Conservation (phyloP, 2,329 filamentous ascomycete species). For the Claviceps fusiformis region DNA sequence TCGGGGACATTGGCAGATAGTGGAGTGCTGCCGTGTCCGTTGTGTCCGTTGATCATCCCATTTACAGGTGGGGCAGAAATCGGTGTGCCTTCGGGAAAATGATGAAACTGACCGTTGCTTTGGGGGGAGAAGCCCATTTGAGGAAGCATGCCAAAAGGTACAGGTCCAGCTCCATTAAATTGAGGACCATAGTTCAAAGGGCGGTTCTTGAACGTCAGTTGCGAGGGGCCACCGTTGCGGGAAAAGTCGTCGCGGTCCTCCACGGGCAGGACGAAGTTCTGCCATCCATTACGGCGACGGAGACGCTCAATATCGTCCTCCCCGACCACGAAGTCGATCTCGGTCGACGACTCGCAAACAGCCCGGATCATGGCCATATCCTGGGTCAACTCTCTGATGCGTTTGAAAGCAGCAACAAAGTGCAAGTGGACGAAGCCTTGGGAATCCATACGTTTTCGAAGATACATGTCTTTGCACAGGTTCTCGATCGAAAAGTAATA, state of each 20-base stretch:
- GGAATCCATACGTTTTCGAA: slow-evolving; percentile 86
- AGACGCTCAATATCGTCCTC: slow-evolving; percentile 69
- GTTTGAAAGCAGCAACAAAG: slow-evolving; percentile 75
- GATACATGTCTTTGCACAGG: slow-evolving; percentile 79
- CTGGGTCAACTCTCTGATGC: slow-evolving; percentile 36
- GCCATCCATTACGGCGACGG: slow-evolving; percentile 62
- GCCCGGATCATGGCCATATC: slow-evolving; percentile 61
- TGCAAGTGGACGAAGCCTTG: slow-evolving; percentile 78
- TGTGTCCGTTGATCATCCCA: slow-evolving; percentile 13
- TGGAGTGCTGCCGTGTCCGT: slow-evolving; percentile 14
- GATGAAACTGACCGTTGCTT: slow-evolving; percentile 16
- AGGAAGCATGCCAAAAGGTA: slow-evolving; percentile 18
- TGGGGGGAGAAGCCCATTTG: slow-evolving; percentile 17
- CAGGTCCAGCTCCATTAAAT: slow-evolving; percentile 19
- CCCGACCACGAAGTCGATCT: slow-evolving; percentile 61
- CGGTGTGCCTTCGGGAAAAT: slow-evolving; percentile 17
- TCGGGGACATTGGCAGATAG: slow-evolving; percentile 26
- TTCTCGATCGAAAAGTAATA: slow-evolving; percentile 98
- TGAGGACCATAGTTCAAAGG: slow-evolving; percentile 16
- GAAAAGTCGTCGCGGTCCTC: slow-evolving; percentile 60
- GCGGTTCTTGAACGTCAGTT: slow-evolving; percentile 23
- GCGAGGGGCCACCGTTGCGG: slow-evolving; percentile 54
- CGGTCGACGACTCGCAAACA: slow-evolving; percentile 58
- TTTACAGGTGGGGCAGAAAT: slow-evolving; percentile 25
- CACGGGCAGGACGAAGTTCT: slow-evolving; percentile 61